phyloP scores from a whole-genome alignment of 352 stramenopile species.

The Achlya hypogyna region DNA sequence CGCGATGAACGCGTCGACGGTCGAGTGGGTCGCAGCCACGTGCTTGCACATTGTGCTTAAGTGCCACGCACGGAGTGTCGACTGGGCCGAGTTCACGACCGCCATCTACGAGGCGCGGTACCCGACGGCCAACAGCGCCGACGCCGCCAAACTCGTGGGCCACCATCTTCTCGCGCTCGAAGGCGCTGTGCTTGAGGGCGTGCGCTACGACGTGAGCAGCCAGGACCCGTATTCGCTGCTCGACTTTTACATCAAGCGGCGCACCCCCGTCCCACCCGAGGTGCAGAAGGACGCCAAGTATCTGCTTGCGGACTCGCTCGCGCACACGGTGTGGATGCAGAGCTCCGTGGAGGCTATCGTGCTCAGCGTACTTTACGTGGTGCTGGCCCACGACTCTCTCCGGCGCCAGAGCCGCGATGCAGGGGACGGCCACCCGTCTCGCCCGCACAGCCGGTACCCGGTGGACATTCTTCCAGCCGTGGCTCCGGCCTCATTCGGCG shows the following conservation, averaged over 20 bases:
- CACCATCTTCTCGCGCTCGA: slow-evolving; percentile 54
- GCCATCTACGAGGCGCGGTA: slow-evolving; percentile 64
- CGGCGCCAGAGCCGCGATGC: no score
- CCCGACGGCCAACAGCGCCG: not conserved
- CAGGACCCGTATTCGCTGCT: slow-evolving; percentile 61
- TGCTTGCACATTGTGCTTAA: slow-evolving; percentile 75
- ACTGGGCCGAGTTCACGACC: slow-evolving; percentile 53
- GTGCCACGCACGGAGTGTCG: slow-evolving; percentile 45
- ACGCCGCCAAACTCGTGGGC: slow-evolving; percentile 36
- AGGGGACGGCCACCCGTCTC: not conserved
- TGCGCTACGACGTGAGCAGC: slow-evolving; percentile 64
- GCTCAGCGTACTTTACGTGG: slow-evolving; percentile 4
- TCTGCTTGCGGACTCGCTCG: slow-evolving; percentile 15
- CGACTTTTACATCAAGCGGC: slow-evolving; percentile 21
- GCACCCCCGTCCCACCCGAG: not conserved
- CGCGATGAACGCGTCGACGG: slow-evolving; percentile 47
- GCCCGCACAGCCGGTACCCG: not conserved
- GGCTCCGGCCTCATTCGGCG: not conserved
- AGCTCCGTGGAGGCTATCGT: slow-evolving; percentile 8
- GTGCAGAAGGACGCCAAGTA: slow-evolving; percentile 36
- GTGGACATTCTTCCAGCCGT: not conserved
- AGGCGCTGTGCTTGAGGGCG: slow-evolving; percentile 50
- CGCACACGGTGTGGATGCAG: slow-evolving; percentile 14
- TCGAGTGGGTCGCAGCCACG: slow-evolving; percentile 53
- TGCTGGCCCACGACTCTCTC: not conserved